phyloP scores from a whole-genome alignment of 2,329 filamentous ascomycete genomes.

The Amauroascus verrucosus region DNA sequence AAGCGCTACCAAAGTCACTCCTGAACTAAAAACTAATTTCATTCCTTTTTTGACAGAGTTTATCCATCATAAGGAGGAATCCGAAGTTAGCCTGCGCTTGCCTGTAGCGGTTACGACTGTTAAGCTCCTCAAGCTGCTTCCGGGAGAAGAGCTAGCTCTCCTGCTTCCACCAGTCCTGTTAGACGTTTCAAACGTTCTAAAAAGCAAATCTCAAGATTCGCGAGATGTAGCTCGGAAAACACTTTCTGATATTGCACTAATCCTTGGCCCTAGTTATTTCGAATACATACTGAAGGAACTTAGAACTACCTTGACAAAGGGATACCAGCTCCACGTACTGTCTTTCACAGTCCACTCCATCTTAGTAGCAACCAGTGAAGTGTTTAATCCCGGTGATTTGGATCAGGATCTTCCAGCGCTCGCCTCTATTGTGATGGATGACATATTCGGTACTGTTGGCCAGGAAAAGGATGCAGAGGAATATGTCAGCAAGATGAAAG shows the following conservation, averaged over 20 bases:
- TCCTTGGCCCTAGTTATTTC: constrained; percentile 74
- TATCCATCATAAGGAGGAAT: constrained; percentile 87
- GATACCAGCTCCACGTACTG: constrained; percentile 88
- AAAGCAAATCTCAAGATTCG: constrained; percentile 78
- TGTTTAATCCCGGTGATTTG: constrained; percentile 68
- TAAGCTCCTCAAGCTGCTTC: constrained; percentile 73
- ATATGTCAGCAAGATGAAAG: constrained; percentile 90
- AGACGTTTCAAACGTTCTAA: constrained; percentile 84
- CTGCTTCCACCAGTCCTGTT: constrained; percentile 74
- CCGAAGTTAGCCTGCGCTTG: constrained; percentile 83
- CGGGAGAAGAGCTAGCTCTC: constrained; percentile 59
- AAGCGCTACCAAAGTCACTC: constrained; percentile 53
- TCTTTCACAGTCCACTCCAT: constrained; percentile 93
- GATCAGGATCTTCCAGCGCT: constrained; percentile 77
- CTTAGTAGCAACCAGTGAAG: constrained; percentile 61
- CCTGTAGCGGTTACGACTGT: constrained; percentile 82
- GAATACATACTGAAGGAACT: constrained; percentile 91
- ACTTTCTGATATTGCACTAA: constrained; percentile 66
- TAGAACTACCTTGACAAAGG: constrained; percentile 66
- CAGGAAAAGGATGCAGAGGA: constrained; percentile 96
- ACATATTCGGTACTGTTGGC: constrained; percentile 84
- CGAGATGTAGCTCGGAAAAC: constrained; percentile 86
- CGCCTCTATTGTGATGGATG: constrained; percentile 84
- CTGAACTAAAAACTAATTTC: constrained; percentile 64
- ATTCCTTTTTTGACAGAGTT: constrained; percentile 72